Conservation (phyloP, 257 asterid species). For the Primulina eburnea region DNA sequence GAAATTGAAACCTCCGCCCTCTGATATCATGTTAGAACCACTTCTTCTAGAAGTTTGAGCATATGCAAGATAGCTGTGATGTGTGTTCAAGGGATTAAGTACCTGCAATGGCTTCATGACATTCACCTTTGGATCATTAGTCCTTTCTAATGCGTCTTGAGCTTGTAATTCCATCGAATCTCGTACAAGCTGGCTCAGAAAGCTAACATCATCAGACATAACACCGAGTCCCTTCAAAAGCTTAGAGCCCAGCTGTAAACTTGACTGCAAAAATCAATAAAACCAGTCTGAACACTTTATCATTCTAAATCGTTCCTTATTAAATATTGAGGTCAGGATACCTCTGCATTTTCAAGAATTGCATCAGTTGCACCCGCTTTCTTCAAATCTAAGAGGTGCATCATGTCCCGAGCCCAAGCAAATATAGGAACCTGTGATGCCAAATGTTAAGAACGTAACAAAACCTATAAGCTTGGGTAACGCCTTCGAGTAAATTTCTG, state of each 20-base stretch:
- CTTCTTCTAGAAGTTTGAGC: neutral
- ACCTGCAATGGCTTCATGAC: slow-evolving; percentile 87
- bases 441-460: neutral
- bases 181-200: slow-evolving; percentile 64
- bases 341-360: slow-evolving; percentile 94
- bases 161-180: slow-evolving; percentile 97
- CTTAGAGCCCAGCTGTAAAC: slow-evolving; percentile 97
- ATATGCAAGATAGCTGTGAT: neutral
- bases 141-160: slow-evolving; percentile 56
- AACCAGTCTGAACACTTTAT: slow-evolving; percentile 26
- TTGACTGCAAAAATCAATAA: slow-evolving; percentile 54
- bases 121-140: slow-evolving; percentile 40
- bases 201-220: slow-evolving; percentile 91
- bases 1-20: no score
- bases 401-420: slow-evolving; percentile 90
- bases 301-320: neutral
- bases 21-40: neutral
- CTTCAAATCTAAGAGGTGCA: slow-evolving; percentile 78
- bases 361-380: slow-evolving; percentile 97
- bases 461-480: neutral
- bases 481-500: neutral
- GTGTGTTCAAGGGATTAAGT: neutral
- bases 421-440: slow-evolving; percentile 72
- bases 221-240: slow-evolving; percentile 85
- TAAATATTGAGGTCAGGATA: slow-evolving; percentile 25